These are phyloP conservation scores for Ceratorhiza oryzae-sativae DNA, from an alignment of 1,284 basidiomycete genomes.

Conservation along the genomic window DNA sequence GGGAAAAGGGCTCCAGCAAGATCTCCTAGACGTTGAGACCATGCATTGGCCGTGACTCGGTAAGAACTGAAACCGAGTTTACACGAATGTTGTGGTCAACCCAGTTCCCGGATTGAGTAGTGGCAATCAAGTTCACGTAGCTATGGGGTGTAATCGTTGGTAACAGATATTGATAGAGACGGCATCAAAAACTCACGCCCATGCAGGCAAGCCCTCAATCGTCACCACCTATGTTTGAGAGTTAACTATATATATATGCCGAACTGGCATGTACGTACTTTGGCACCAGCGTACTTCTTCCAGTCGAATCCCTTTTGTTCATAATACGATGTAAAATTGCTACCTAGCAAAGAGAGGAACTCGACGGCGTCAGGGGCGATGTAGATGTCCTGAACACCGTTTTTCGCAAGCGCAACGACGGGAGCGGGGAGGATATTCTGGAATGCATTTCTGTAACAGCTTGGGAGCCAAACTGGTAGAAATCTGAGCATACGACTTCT, in stretches of 20 bases:
- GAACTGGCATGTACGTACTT: background rate
- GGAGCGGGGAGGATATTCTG: conserved; percentile 68
- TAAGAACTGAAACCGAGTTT: conserved; percentile 43
- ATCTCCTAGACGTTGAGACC: conserved; percentile 64
- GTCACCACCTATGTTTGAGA: conserved; percentile 7
- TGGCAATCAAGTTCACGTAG: conserved; percentile 42
- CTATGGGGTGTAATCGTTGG: background rate
- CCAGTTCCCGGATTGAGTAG: conserved; percentile 41
- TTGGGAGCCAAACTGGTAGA: conserved; percentile 61
- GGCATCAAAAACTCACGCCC: background rate
- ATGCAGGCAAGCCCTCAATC: conserved; percentile 21
- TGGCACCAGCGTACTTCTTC: conserved; percentile 37
- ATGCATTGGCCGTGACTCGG: conserved; percentile 33
- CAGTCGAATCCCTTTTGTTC: conserved; percentile 34
- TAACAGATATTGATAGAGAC: background rate
- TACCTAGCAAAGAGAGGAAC: conserved; percentile 58
- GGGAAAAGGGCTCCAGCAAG: conserved; percentile 63
- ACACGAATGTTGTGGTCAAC: conserved; percentile 42
- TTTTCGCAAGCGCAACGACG: conserved; percentile 61
- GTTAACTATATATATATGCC: background rate
- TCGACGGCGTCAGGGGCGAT: conserved; percentile 64
- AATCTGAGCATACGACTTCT: background rate
- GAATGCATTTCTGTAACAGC: conserved; percentile 61
- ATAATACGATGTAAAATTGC: conserved; percentile 59
- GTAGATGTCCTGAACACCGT: conserved; percentile 62